Evolutionary conservation across 208 protist species (phyloP), one percentile per base, ranked within the genome.

Genomic region (Polymyxa betae): DNA sequence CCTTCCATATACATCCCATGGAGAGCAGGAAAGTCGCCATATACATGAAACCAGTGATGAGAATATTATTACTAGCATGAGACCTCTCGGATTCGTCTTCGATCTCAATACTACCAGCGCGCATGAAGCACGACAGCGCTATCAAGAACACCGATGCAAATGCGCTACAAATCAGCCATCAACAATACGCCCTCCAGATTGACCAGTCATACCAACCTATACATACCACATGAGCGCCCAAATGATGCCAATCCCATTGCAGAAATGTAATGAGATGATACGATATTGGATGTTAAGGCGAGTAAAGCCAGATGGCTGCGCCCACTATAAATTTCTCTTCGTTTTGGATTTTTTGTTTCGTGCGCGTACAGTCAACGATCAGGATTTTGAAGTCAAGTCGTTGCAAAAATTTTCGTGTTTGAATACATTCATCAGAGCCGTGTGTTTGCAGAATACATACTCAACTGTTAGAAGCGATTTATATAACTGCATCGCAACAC

Each of bases 71-170:
- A 12, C 35, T 43, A 35, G n/a, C 72, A 43, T 82, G 72, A 5
- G 72, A 5, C 72, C 72, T 82, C 16, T 43, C 12, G 16, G 5
- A 5, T 43, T 82, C 72, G n/a, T 82, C 72, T 43, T 82, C 72
- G n/a, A 82, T 5, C 72, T 82, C 72, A 5, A 82, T n/a, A 12
- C 40, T 35, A 5, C 72, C 72, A n/a, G 5, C n/a, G 5, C 35
- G 5, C 72, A 82, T 82, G 72, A 35, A 82, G 5, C 5, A 40
- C n/a, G 72, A 35, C 35, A 82, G n/a, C 5, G 10, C 72, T 5
- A 82, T 35, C 72, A 82, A n/a, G 72, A 82, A 82, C 72, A 82
- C 72, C 16, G 72, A 35, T 20, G 72, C 72, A n/a, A 82, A 82
- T n/a, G 35, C 12, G 35, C 72, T 82, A n/a, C 49, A 60, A n/a